Base-by-base conservation (phyloP, 805 yeast genomes). In the Barnettozyma siamensis region DNA sequence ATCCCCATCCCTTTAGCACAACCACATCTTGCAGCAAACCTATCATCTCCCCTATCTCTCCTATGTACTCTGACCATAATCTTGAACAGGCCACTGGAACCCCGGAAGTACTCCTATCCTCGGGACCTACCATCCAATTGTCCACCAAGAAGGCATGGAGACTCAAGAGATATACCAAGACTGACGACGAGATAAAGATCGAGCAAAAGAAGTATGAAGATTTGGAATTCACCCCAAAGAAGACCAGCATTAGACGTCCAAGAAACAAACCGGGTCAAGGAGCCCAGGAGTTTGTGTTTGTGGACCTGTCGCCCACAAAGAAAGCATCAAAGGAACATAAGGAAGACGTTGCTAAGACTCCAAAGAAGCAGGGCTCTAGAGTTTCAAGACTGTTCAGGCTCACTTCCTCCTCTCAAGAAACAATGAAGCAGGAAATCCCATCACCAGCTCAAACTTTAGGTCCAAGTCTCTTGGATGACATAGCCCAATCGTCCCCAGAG, bases 251-350 rank as follows among this genome's bases (percentile, higher is more conserved):
- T 4, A 50, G 58, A 41, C 44, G 59, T 39, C 61, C 59, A 10
- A 45, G 47, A 38, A 47, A 41, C 35, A 52, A 44, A 32, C 53
- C 55, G 2, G 58, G 57, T n/a, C 51, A 44, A 12, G 15, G 33
- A 2, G 46, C 44, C n/a, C 56, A 54, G 27, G 56, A 57, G 39
- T 57, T 54, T 35, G 60, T 57, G 13, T 57, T 57, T 39, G 59
- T 57, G 11, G 59, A 57, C 34, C 31, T 57, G 6, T 54, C 59
- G 3, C 61, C 61, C 12, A 49, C 41, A 18, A 57, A 55, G 53
- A 54, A 50, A 35, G 40, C 44, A 19, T 10, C 24, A 21, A 40
- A 40, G 16, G 33, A 24, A 13, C 7, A 31, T 6, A 29, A 36
- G 15, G 32, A 21, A n/a, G 40, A 31, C 3, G 29, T 6, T 7